Conservation (phyloP, 2,329 filamentous ascomycete genomes). For the Pseudogymnoascus sp. region DNA sequence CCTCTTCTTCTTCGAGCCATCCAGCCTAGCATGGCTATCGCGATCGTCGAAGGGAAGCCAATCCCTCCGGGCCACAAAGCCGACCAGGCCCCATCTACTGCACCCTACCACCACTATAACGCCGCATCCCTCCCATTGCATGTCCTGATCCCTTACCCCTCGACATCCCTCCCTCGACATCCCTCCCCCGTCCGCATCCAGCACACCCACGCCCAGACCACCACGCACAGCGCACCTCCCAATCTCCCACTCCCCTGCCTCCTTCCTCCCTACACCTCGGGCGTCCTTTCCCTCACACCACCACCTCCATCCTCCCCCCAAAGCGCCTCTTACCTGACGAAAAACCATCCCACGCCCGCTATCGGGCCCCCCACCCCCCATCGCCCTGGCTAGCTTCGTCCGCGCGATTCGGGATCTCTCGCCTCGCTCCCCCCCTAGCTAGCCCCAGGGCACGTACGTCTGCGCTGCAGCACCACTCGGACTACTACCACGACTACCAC, state of each 20-base stretch:
- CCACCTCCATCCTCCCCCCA: neutral
- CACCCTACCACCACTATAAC: neutral
- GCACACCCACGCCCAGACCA: neutral
- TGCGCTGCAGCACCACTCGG: neutral
- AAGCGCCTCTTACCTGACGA: neutral
- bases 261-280: neutral
- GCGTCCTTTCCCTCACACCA: neutral
- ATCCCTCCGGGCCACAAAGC: neutral
- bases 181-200: neutral
- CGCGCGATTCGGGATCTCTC: constrained; percentile 1
- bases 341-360: neutral
- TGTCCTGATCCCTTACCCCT: neutral
- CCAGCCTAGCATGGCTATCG: neutral
- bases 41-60: neutral
- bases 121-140: neutral
- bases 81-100: neutral
- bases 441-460: neutral
- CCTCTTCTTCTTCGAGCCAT: neutral
- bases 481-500: neutral
- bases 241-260: neutral
- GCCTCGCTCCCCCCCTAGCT: neutral
- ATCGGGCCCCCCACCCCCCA: neutral
- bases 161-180: neutral
- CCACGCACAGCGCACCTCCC: neutral
- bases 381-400: neutral